Evolutionary conservation across 2,329 filamentous ascomycete genomes (phyloP), one percentile per base, ranked within the genome.

Genomic region (Hortaea werneckii): DNA sequence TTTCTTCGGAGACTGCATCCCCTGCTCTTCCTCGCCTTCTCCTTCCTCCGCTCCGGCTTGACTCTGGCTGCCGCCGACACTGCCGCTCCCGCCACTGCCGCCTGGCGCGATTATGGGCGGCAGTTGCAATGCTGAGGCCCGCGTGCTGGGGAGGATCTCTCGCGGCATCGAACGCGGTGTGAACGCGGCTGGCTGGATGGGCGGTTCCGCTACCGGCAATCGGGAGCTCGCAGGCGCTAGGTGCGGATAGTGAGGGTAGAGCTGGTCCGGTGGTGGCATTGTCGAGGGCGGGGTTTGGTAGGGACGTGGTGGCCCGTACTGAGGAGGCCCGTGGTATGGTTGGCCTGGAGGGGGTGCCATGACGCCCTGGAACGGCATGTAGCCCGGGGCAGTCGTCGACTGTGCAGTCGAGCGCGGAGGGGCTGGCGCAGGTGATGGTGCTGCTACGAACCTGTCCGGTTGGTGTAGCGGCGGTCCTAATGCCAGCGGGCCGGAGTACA

Each of bases 91-190:
- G 30, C 7, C 7, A 53, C n/a, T n/a, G n/a, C n/a, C n/a, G n/a
- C n/a, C n/a, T n/a, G n/a, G n/a, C n/a, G n/a, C n/a, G n/a, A n/a
- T 26, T 27, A 60, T 57, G 5, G 59, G 58, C 13, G 57, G 54
- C 0, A 61, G 54, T 29, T 59, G 57, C 12, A 56, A 28, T 27
- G 43, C 50, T 27, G 46, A 38, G 5, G 44, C 26, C 10, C 44
- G 43, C 12, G 47, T 26, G 5, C 43, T 38, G 37, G 29, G 48
- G 12, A 48, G 45, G 3, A 46, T 44, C 29, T 51, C 50, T 26
- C 44, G 48, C 26, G 54, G 38, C 7, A 48, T 37, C 5, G 51
- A 42, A 10, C 54, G 47, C 13, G 54, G 50, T 10, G 51, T 54
- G 50, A 54, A 57, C 11, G 50, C 44, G 8, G 56, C 50, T 13